Conservation (phyloP, 441 rosid species). For the Pelargonium myrrhifolium region DNA sequence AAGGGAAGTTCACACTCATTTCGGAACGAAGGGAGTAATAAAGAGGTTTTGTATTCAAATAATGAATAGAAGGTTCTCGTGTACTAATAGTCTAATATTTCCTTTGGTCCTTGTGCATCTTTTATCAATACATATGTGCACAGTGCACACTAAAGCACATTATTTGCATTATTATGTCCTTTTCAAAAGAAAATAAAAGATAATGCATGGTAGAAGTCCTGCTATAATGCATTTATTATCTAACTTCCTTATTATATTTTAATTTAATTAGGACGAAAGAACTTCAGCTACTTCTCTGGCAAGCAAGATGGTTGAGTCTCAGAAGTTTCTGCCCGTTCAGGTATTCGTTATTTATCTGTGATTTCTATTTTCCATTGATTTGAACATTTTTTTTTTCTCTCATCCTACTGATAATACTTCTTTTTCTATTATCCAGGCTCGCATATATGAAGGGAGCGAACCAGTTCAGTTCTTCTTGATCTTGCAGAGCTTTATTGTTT, state of each 20-base stretch:
- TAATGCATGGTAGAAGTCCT: background rate
- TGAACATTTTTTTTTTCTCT: background rate
- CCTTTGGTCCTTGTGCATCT: too few species aligned
- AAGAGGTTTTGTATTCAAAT: background rate
- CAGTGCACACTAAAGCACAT: background rate
- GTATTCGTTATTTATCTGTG: conserved; percentile 31
- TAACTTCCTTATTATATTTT: background rate
- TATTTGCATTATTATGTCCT: background rate
- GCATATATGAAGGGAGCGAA: conserved; percentile 79
- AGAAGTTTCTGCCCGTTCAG: conserved; percentile 80
- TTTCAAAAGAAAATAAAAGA: background rate
- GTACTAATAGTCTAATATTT: too few species aligned
- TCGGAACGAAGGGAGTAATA: too few species aligned
- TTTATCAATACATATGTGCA: background rate
- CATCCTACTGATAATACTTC: conserved; percentile 17
- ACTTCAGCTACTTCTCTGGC: conserved; percentile 62
- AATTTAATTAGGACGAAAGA: conserved; percentile 63
- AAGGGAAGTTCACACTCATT: too few species aligned
- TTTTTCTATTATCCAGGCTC: conserved; percentile 43
- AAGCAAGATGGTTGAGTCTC: conserved; percentile 78
- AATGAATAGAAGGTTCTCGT: background rate
- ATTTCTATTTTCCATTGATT: conserved; percentile 13
- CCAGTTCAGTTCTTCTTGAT: conserved; percentile 87
- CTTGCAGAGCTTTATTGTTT: conserved; percentile 83
- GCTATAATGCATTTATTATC: background rate